A percentile compares a stretch with the other conserved stretches of the same genome.
Conservation (phyloP, 106 monocot genomes). For the Triglochin maritima region DNA sequence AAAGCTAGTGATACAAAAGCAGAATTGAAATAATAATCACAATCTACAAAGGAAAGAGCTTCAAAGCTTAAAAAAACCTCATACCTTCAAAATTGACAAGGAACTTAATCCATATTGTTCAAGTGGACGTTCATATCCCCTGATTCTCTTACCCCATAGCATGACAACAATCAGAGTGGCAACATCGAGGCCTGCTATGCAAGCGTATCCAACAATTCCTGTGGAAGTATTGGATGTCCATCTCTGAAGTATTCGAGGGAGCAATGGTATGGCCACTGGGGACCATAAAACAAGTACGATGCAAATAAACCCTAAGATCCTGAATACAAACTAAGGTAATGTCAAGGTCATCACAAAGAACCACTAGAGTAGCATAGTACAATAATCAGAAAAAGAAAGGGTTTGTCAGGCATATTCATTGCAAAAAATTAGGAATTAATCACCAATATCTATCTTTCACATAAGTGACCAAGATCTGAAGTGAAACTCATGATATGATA, state of each 20-base stretch:
- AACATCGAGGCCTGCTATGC: conserved; percentile 52
- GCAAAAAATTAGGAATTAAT: too few species aligned
- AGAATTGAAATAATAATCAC: too few species aligned
- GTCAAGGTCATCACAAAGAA: background rate
- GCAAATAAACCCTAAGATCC: conserved; percentile 66
- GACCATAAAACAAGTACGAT: conserved; percentile 96
- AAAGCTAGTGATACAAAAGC: too few species aligned
- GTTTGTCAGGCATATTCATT: too few species aligned
- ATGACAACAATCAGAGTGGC: conserved; percentile 61
- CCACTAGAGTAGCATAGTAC: too few species aligned
- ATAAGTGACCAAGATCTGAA: too few species aligned
- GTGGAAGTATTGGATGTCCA: conserved; percentile 52
- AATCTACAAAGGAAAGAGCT: background rate
- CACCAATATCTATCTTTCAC: too few species aligned
- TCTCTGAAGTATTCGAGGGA: conserved; percentile 70
- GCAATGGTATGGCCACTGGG: conserved; percentile 75
- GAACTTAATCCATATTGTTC: conserved; percentile 74
- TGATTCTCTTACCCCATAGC: conserved; percentile 91
- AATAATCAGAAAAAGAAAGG: too few species aligned
- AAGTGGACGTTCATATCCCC: conserved; percentile 79
- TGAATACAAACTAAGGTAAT: conserved; percentile 9
- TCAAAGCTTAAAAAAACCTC: background rate
- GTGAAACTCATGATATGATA: too few species aligned
- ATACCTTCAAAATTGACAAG: conserved; percentile 46
- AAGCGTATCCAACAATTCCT: conserved; percentile 53